These are phyloP conservation scores for Rhinocladiella mackenziei DNA, from an alignment of 2,329 filamentous ascomycete species.

Conservation along the genomic window DNA sequence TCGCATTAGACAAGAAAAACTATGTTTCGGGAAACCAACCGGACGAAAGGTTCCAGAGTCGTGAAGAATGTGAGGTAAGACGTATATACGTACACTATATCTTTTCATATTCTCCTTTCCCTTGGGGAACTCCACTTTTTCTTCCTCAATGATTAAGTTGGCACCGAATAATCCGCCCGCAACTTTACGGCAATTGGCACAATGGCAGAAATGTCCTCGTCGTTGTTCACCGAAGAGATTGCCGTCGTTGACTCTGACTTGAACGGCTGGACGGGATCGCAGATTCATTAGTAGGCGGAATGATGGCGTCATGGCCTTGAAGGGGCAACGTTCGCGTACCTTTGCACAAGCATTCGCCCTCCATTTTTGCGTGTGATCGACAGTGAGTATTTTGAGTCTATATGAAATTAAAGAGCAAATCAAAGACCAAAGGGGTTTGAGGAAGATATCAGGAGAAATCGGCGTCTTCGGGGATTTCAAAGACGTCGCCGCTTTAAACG, in stretches of 20 bases:
- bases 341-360: conserved; percentile 27
- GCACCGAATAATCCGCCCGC: conserved; percentile 38
- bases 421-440: no score
- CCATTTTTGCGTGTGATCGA: conserved; percentile 16
- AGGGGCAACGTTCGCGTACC: no score
- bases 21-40: no score
- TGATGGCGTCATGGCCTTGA: no score
- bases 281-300: no score
- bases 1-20: not conserved
- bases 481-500: no score
- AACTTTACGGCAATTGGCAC: conserved; percentile 50
- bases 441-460: no score
- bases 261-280: conserved; percentile 33
- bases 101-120: conserved; percentile 43
- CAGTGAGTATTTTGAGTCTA: not conserved
- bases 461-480: no score
- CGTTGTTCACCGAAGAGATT: conserved; percentile 44
- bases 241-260: conserved; percentile 47
- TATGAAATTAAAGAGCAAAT: no score
- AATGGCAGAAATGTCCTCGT: conserved; percentile 50
- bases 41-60: no score
- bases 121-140: conserved; percentile 46
- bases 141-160: conserved; percentile 34
- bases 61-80: no score
- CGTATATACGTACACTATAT: conserved; percentile 33